Evolutionary conservation across 768 basidiomycete genomes (phyloP), one percentile per base, ranked within the genome.

Genomic region (Trametes gibbosa): DNA sequence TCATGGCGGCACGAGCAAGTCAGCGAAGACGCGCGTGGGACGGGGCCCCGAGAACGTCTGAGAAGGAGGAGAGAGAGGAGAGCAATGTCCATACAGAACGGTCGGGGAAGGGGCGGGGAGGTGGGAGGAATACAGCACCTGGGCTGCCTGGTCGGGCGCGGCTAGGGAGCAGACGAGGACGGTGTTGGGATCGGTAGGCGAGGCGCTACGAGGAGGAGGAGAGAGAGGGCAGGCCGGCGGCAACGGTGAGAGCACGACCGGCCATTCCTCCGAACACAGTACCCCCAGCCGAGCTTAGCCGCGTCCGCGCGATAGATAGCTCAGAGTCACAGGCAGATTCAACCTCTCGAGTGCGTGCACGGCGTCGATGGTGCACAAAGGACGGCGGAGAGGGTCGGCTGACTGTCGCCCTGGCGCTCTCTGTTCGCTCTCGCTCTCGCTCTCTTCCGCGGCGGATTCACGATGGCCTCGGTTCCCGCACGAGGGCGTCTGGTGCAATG

Each of bases 261-360:
- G n/a, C n/a, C n/a, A n/a, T n/a, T n/a, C n/a, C n/a, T n/a, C n/a
- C n/a, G n/a, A n/a, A n/a, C n/a, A n/a, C n/a, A n/a, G n/a, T n/a
- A n/a, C n/a, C n/a, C n/a, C n/a, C n/a, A 19, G 46, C 51, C 51
- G 58, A 53, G 21, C 8, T 1, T 10, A 21, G 58, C 57, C 57
- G 57, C 45, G n/a, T n/a, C n/a, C n/a, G n/a, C n/a, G n/a, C n/a
- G n/a, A n/a, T n/a, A n/a, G n/a, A n/a, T n/a, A n/a, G n/a, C n/a
- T n/a, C n/a, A n/a, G n/a, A n/a, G n/a, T n/a, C n/a, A n/a, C n/a
- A n/a, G n/a, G n/a, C n/a, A n/a, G n/a, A n/a, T n/a, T n/a, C n/a
- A n/a, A n/a, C n/a, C n/a, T n/a, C n/a, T n/a, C n/a, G n/a, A n/a
- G n/a, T n/a, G n/a, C n/a, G n/a, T n/a, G n/a, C n/a, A n/a, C n/a